Conservation (phyloP, 2,329 filamentous ascomycete genomes). For the Cordyceps fumosorosea region DNA sequence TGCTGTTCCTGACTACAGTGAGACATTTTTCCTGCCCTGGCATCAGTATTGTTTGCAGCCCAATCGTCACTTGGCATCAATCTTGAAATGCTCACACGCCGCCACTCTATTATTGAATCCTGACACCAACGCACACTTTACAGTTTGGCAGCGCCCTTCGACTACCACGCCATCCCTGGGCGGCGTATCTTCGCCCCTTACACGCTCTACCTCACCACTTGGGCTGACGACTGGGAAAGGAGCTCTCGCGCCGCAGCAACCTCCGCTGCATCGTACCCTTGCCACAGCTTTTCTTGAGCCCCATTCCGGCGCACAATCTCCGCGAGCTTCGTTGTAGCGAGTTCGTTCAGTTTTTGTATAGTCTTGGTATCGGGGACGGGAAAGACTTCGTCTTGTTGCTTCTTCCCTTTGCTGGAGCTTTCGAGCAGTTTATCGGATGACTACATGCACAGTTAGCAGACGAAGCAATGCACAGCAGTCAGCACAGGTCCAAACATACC, state of each 20-base stretch:
- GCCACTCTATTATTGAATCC: background rate
- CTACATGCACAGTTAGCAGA: constrained; percentile 25
- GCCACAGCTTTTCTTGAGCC: constrained; percentile 58
- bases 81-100: background rate
- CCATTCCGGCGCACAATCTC: constrained; percentile 65
- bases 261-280: constrained; percentile 66
- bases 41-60: background rate
- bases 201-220: constrained; percentile 36
- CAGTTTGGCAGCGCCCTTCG: background rate
- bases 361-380: constrained; percentile 50
- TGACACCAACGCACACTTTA: background rate
- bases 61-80: background rate
- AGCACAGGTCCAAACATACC: constrained; percentile 34
- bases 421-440: constrained; percentile 44
- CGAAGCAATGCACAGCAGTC: background rate
- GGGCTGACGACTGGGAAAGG: constrained; percentile 46
- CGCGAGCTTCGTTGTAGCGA: constrained; percentile 65
- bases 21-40: background rate
- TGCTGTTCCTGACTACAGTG: background rate
- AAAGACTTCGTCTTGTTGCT: constrained; percentile 44
- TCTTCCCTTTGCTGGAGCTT: constrained; percentile 36
- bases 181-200: background rate
- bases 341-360: constrained; percentile 61
- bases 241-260: constrained; percentile 64
- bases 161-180: background rate